Percentiles rank a stretch among this genome's conserved stretches.
These are phyloP conservation scores for Cadophora sp. DNA, from an alignment of 2,329 filamentous ascomycete species.

Conservation along the genomic window DNA sequence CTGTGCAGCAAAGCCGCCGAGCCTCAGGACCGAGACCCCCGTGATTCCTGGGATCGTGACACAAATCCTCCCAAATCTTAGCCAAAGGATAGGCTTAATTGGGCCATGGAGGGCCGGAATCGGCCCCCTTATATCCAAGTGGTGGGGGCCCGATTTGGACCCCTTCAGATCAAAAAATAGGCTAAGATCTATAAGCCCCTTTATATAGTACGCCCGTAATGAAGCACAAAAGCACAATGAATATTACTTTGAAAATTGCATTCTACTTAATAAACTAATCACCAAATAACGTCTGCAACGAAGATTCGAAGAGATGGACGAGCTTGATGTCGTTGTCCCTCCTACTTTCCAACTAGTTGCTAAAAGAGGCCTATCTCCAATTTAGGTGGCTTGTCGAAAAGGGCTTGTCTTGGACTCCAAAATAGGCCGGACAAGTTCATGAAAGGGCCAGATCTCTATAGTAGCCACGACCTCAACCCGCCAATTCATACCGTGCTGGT, in stretches of 20 bases:
- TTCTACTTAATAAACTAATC: too few relatives aligned
- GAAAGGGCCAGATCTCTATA: slow-evolving; percentile 13
- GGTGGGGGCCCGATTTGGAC: slow-evolving; percentile 17
- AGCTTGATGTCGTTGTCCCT: slow-evolving; percentile 7
- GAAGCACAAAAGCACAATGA: too few relatives aligned
- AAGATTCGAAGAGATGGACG: slow-evolving; percentile 11
- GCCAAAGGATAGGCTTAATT: slow-evolving; percentile 8
- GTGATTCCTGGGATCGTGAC: too few relatives aligned
- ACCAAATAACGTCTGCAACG: not conserved
- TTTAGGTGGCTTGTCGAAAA: slow-evolving; percentile 13
- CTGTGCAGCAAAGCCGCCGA: too few relatives aligned
- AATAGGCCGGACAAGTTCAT: slow-evolving; percentile 15
- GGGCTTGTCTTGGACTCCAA: slow-evolving; percentile 4
- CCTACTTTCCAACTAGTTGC: not conserved
- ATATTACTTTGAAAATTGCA: too few relatives aligned
- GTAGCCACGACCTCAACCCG: slow-evolving; percentile 8
- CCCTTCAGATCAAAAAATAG: too few relatives aligned
- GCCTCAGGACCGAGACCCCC: too few relatives aligned
- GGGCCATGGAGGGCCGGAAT: slow-evolving; percentile 15
- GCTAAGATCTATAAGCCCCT: not conserved
- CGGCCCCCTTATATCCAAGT: slow-evolving; percentile 16
- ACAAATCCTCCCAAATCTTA: slow-evolving; percentile 22
- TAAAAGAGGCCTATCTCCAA: slow-evolving; percentile 11
- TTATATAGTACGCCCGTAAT: too few relatives aligned
- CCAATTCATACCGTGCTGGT: not conserved